A percentile compares a stretch with the other conserved stretches of the same genome.
These are phyloP conservation scores for Eimeria acervulina DNA, from an alignment of 169 alveolate species.

Conservation along the genomic window DNA sequence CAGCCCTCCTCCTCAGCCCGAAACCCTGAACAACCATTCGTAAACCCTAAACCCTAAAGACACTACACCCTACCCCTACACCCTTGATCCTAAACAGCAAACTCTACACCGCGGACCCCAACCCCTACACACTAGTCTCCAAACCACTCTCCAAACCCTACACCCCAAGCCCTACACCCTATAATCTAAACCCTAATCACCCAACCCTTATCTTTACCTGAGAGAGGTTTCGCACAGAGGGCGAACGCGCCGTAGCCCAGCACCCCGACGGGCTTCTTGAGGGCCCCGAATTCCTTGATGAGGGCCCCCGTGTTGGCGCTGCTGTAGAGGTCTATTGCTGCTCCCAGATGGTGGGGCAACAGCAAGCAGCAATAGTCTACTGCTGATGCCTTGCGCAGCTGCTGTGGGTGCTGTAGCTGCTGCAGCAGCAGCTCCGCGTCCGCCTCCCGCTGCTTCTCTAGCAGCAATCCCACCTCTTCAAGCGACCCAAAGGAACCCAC, in stretches of 20 bases:
- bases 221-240: slow-evolving; percentile 76
- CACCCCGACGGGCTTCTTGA: slow-evolving; percentile 45
- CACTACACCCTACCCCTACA: too few relatives aligned
- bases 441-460: neutral
- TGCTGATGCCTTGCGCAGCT: slow-evolving; percentile 61
- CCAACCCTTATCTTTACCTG: slow-evolving; percentile 7
- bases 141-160: too few relatives aligned
- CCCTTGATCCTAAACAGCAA: neutral
- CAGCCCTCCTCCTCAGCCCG: neutral
- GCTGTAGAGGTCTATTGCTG: slow-evolving; percentile 68
- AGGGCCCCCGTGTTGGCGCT: slow-evolving; percentile 69
- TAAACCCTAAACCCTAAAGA: neutral
- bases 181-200: slow-evolving; percentile 38
- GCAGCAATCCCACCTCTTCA: neutral
- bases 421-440: slow-evolving; percentile 40
- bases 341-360: slow-evolving; percentile 81
- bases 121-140: too few relatives aligned
- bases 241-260: slow-evolving; percentile 82
- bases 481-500: slow-evolving; percentile 30
- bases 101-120: neutral
- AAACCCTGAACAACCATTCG: neutral
- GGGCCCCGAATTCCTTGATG: slow-evolving; percentile 10
- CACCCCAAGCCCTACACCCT: neutral
- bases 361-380: slow-evolving; percentile 73
- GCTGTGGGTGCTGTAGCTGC: slow-evolving; percentile 66